phyloP scores from a whole-genome alignment of 2,329 filamentous ascomycete species.

The Colletotrichum shisoi region DNA sequence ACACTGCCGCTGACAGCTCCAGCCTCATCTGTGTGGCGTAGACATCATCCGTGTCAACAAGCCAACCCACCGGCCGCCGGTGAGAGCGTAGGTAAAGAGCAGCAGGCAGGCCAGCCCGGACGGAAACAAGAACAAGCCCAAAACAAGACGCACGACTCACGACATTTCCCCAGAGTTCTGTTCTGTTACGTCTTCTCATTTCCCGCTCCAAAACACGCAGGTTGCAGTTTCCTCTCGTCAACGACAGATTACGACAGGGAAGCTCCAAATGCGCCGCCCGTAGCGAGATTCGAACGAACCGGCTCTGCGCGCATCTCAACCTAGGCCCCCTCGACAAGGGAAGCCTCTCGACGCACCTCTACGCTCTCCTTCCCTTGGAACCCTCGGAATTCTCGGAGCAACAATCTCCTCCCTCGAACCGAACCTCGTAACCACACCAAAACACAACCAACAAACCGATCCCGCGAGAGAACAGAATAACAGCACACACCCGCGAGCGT shows the following conservation, averaged over 20 bases:
- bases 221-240: neutral
- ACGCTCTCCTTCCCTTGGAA: neutral
- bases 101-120: neutral
- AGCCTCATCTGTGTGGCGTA: slow-evolving; percentile 6
- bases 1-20: neutral
- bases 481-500: neutral
- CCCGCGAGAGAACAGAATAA: neutral
- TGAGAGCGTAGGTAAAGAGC: too few species aligned
- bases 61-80: too few species aligned
- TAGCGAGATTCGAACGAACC: slow-evolving; percentile 33
- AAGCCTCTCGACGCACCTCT: neutral
- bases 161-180: neutral
- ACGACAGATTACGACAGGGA: slow-evolving; percentile 18
- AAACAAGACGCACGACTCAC: neutral
- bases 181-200: too few species aligned
- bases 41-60: neutral
- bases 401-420: neutral
- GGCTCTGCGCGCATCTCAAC: slow-evolving; percentile 15
- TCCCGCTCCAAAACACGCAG: too few species aligned
- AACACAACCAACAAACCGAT: neutral
- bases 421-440: neutral
- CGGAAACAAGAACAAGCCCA: neutral
- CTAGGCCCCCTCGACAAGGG: neutral
- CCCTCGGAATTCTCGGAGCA: too few species aligned
- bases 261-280: slow-evolving; percentile 31